Evolutionary conservation across 2,329 filamentous ascomycete genomes (phyloP).

Genomic region (Sclerotinia minor): DNA sequence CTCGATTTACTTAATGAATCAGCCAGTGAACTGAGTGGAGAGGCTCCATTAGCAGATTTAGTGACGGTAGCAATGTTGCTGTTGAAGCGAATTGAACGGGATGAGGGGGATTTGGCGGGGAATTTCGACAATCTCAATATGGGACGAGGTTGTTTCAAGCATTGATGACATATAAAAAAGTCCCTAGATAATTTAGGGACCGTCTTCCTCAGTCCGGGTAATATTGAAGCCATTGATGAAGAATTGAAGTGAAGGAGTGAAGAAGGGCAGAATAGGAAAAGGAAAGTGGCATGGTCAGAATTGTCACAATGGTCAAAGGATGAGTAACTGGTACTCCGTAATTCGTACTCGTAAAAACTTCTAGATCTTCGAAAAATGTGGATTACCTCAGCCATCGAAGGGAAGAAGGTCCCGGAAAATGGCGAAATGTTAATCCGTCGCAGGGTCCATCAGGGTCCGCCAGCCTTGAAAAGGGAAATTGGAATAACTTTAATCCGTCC

Average conservation of each 20-base stretch:
- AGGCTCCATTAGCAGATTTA: slow-evolving; percentile 17
- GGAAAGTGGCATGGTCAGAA: slow-evolving; percentile 14
- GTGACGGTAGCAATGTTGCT: slow-evolving; percentile 32
- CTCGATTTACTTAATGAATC: slow-evolving; percentile 26
- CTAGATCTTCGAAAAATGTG: slow-evolving; percentile 7
- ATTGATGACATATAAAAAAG: slow-evolving; percentile 41
- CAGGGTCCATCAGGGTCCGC: too few species aligned
- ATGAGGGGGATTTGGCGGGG: slow-evolving; percentile 31
- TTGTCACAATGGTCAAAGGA: background rate
- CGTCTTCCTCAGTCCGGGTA: slow-evolving; percentile 38
- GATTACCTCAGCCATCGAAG: slow-evolving; percentile 9
- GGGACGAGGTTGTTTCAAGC: slow-evolving; percentile 31
- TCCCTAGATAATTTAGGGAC: slow-evolving; percentile 36
- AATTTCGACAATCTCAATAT: slow-evolving; percentile 24
- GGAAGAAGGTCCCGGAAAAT: background rate
- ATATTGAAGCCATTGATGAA: slow-evolving; percentile 40
- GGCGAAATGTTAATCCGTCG: background rate
- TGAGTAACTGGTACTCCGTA: background rate
- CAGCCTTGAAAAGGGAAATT: too few species aligned
- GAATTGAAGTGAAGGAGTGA: background rate
- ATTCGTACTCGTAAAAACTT: background rate
- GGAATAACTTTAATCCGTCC: too few species aligned
- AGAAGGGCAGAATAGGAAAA: background rate
- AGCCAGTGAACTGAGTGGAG: slow-evolving; percentile 31
- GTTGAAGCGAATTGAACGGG: slow-evolving; percentile 39